Conservation (phyloP, 306 rosid species). For the Gleditsia sinensis region DNA sequence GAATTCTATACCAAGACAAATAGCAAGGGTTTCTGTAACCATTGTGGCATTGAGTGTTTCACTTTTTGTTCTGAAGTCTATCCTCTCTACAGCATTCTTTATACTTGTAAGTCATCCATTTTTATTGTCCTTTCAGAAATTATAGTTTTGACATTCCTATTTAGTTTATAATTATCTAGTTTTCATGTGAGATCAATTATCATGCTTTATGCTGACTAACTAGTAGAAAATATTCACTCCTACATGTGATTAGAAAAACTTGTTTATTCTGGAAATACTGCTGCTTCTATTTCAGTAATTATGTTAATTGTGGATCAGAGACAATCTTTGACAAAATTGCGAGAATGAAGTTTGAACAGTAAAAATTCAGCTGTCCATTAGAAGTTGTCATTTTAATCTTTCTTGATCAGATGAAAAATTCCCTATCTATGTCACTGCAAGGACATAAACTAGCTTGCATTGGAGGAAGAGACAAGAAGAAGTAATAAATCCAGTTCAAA, state of each 20-base stretch:
- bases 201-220: conserved; percentile 6
- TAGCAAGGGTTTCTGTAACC: conserved; percentile 57
- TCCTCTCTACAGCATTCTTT: conserved; percentile 50
- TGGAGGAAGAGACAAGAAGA: too few species aligned
- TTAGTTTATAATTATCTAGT: not conserved
- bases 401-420: not conserved
- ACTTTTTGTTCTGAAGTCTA: conserved; percentile 65
- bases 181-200: conserved; percentile 4
- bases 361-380: too few species aligned
- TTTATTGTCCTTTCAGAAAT: not conserved
- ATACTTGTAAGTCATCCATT: conserved; percentile 33
- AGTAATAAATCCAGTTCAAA: too few species aligned
- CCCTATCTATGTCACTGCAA: not conserved
- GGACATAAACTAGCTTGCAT: too few species aligned
- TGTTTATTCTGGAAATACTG: too few species aligned
- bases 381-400: not conserved
- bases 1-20: conserved; percentile 48
- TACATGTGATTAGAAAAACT: too few species aligned
- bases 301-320: too few species aligned
- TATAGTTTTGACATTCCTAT: not conserved
- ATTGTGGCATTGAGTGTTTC: conserved; percentile 55
- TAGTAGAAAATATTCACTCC: not conserved
- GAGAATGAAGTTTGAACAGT: too few species aligned
- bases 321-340: too few species aligned
- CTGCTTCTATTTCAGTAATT: too few species aligned